These are phyloP conservation scores for Crithidia bombi DNA, from an alignment of 208 protist genomes.

Conservation along the genomic window DNA sequence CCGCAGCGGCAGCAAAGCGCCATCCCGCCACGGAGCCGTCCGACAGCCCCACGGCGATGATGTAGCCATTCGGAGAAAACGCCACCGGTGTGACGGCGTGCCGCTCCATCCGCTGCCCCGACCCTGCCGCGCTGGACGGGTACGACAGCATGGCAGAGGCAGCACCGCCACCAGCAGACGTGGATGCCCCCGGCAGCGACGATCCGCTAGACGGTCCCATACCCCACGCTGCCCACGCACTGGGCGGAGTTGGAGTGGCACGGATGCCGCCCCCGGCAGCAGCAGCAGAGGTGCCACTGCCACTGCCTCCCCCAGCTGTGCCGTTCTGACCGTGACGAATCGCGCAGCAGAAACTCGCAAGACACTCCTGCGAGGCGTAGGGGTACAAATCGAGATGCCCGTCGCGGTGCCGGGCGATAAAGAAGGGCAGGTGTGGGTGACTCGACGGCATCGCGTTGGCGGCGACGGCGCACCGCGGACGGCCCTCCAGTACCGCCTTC, in stretches of 20 bases:
- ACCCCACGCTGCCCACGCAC: conserved; percentile 21
- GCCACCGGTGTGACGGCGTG: conserved; percentile 50
- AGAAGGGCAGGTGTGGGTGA: conserved; percentile 88
- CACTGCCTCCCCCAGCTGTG: not conserved
- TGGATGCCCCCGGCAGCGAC: not conserved
- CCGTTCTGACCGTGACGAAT: conserved; percentile 11
- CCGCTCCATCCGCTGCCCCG: conserved; percentile 11
- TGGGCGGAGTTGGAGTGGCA: not conserved
- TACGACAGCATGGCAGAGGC: not conserved
- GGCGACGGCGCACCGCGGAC: conserved; percentile 40
- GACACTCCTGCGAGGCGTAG: conserved; percentile 72
- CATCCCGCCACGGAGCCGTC: conserved; percentile 77
- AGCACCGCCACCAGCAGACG: not conserved
- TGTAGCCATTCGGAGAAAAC: conserved; percentile 73
- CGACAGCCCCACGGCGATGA: conserved; percentile 70
- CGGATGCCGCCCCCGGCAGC: not conserved
- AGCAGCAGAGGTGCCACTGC: not conserved
- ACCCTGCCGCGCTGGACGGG: not conserved
- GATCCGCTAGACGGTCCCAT: not conserved
- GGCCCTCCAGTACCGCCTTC: conserved; percentile 33
- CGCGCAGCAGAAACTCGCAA: conserved; percentile 66
- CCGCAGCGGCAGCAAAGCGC: conserved; percentile 53
- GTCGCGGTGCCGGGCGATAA: conserved; percentile 58
- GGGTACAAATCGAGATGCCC: conserved; percentile 81
- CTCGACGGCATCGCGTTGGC: conserved; percentile 42